A percentile compares a stretch with the other conserved stretches of the same genome.
Conservation (phyloP, 1,284 basidiomycete genomes). For the Cutaneotrichosporon mucoides region DNA sequence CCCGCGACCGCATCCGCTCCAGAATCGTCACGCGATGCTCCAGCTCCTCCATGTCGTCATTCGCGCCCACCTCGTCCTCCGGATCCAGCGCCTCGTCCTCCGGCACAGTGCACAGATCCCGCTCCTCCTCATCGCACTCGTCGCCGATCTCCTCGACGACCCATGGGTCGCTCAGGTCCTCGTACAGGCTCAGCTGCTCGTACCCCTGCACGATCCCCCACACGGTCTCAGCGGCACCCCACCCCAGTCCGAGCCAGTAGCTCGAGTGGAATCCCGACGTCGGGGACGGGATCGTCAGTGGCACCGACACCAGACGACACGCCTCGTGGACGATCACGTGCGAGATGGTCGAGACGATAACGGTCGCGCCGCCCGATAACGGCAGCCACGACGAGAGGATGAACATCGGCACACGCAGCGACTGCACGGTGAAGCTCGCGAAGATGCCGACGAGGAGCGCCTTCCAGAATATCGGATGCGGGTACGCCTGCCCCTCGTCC, state of each 20-base stretch:
- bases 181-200: slow-evolving; percentile 45
- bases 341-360: slow-evolving; percentile 22
- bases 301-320: slow-evolving; percentile 37
- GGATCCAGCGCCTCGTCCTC: slow-evolving; percentile 20
- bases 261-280: slow-evolving; percentile 47
- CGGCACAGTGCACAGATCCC: slow-evolving; percentile 11
- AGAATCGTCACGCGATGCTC: slow-evolving; percentile 43
- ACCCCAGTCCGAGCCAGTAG: slow-evolving; percentile 47
- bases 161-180: slow-evolving; percentile 29
- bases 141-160: slow-evolving; percentile 8
- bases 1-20: slow-evolving; percentile 42
- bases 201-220: slow-evolving; percentile 48
- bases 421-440: slow-evolving; percentile 43
- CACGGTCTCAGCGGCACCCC: slow-evolving; percentile 43
- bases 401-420: slow-evolving; percentile 40
- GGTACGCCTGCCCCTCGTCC: slow-evolving; percentile 41
- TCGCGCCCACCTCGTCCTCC: slow-evolving; percentile 13
- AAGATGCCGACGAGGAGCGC: slow-evolving; percentile 45
- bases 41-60: slow-evolving; percentile 41
- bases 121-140: slow-evolving; percentile 12
- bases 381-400: slow-evolving; percentile 32
- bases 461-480: slow-evolving; percentile 42
- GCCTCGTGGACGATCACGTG: slow-evolving; percentile 43
- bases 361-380: slow-evolving; percentile 6
- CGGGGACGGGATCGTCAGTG: slow-evolving; percentile 37